phyloP scores from a whole-genome alignment of 2,329 filamentous ascomycete species.

The Periconia sp. region DNA sequence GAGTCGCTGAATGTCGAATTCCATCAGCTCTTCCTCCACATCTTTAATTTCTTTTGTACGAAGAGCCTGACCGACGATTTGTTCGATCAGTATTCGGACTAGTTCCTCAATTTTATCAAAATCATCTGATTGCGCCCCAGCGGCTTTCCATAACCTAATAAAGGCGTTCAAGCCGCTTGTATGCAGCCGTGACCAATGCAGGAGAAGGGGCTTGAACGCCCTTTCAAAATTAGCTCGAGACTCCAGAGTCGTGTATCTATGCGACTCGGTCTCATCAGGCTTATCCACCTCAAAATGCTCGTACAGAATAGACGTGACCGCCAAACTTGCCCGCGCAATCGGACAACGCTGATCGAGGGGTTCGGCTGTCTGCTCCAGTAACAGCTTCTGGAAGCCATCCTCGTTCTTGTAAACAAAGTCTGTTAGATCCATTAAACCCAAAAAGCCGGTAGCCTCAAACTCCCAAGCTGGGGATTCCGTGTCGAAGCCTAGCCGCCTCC shows the following conservation, averaged over 20 bases:
- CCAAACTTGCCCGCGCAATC: slow-evolving; percentile 82
- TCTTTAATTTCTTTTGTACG: slow-evolving; percentile 85
- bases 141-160: slow-evolving; percentile 90
- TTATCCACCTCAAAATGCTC: slow-evolving; percentile 96
- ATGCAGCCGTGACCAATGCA: slow-evolving; percentile 94
- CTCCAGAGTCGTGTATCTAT: slow-evolving; percentile 76
- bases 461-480: slow-evolving; percentile 86
- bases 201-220: slow-evolving; percentile 81
- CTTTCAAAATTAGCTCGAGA: slow-evolving; percentile 80
- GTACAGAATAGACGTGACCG: slow-evolving; percentile 86
- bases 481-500: slow-evolving; percentile 90
- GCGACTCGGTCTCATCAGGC: slow-evolving; percentile 77
- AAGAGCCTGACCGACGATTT: slow-evolving; percentile 81
- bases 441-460: slow-evolving; percentile 83
- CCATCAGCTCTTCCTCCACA: slow-evolving; percentile 85
- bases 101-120: slow-evolving; percentile 94
- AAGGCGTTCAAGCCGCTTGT: slow-evolving; percentile 85
- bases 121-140: slow-evolving; percentile 82
- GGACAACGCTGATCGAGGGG: slow-evolving; percentile 78
- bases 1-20: slow-evolving; percentile 79
- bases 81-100: slow-evolving; percentile 86
- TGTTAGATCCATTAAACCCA: slow-evolving; percentile 97
- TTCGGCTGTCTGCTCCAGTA: slow-evolving; percentile 85
- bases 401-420: slow-evolving; percentile 93
- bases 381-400: slow-evolving; percentile 87